A percentile compares a stretch with the other conserved stretches of the same genome.
Evolutionary conservation across 768 basidiomycete species (phyloP).

Genomic region (Lactifluus pinguis): DNA sequence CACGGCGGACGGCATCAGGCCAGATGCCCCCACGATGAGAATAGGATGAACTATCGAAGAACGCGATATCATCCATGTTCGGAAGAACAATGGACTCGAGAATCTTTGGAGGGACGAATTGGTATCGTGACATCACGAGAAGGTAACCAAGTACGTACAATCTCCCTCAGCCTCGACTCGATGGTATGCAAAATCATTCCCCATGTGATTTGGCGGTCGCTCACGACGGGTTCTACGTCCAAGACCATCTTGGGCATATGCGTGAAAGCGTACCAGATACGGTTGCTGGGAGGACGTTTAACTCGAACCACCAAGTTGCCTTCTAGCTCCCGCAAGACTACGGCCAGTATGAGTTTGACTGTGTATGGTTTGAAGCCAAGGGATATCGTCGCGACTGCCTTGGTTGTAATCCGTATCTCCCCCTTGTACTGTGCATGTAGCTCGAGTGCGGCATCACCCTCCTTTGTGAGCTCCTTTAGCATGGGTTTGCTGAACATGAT

Average conservation of each 20-base stretch:
- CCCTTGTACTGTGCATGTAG: conserved; percentile 79
- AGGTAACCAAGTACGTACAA: conserved; percentile 40
- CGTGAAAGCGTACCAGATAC: conserved; percentile 96
- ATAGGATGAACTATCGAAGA: conserved; percentile 71
- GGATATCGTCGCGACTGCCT: conserved; percentile 82
- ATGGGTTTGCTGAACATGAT: conserved; percentile 94
- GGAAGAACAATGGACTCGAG: conserved; percentile 91
- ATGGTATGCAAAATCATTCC: conserved; percentile 85
- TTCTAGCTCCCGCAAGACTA: conserved; percentile 80
- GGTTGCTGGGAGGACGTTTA: conserved; percentile 91
- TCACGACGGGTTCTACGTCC: conserved; percentile 88
- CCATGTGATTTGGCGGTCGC: conserved; percentile 91
- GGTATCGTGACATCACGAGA: conserved; percentile 5
- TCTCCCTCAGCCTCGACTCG: conserved; percentile 80
- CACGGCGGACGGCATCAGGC: conserved; percentile 57
- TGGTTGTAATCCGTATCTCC: conserved; percentile 81
- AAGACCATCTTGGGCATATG: conserved; percentile 80
- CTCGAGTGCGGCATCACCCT: conserved; percentile 88
- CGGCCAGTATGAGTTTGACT: conserved; percentile 84
- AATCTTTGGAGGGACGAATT: conserved; percentile 43
- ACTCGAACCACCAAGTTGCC: conserved; percentile 85
- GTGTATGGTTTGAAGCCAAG: conserved; percentile 84
- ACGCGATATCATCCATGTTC: conserved; percentile 97
- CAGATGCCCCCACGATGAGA: conserved; percentile 82
- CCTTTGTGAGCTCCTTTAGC: conserved; percentile 93